Evolutionary conservation across 2,329 filamentous ascomycete species (phyloP).

Genomic region (Claviceps maximensis): DNA sequence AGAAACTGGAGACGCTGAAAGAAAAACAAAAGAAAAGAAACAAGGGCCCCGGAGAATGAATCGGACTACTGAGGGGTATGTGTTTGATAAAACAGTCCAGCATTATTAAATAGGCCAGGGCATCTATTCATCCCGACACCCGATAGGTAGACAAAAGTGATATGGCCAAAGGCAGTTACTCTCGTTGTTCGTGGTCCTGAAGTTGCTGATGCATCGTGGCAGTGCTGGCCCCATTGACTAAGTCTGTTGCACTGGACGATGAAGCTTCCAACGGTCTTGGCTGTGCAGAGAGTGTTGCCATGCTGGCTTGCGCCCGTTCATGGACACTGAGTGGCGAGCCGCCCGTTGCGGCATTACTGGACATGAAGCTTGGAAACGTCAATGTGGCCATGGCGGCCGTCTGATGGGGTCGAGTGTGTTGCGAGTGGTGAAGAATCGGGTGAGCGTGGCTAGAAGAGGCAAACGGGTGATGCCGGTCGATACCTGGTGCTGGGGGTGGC

Average conservation of each 20-base stretch:
- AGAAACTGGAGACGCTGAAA: neutral
- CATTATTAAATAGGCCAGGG: neutral
- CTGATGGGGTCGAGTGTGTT: neutral
- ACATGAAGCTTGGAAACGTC: constrained; percentile 17
- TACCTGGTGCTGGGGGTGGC: constrained; percentile 15
- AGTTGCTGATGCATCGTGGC: constrained; percentile 21
- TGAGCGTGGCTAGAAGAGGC: constrained; percentile 9
- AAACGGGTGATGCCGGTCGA: constrained; percentile 13
- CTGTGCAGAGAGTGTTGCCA: constrained; percentile 15
- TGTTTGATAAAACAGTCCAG: neutral
- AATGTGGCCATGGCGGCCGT: constrained; percentile 11
- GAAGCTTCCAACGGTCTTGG: constrained; percentile 10
- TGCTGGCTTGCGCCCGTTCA: constrained; percentile 17
- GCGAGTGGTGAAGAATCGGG: constrained; percentile 9
- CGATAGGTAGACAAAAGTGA: neutral
- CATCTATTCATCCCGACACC: neutral
- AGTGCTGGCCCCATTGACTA: constrained; percentile 19
- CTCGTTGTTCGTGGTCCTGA: neutral
- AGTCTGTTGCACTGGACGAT: neutral
- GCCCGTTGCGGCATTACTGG: constrained; percentile 13
- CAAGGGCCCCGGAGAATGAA: neutral
- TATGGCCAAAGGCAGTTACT: neutral
- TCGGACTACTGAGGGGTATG: neutral
- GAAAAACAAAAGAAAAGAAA: neutral
- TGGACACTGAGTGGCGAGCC: constrained; percentile 9